Percentiles rank a stretch among this genome's conserved stretches.
Conservation (phyloP, 352 stramenopile species). For the Globisporangium nodosum region DNA sequence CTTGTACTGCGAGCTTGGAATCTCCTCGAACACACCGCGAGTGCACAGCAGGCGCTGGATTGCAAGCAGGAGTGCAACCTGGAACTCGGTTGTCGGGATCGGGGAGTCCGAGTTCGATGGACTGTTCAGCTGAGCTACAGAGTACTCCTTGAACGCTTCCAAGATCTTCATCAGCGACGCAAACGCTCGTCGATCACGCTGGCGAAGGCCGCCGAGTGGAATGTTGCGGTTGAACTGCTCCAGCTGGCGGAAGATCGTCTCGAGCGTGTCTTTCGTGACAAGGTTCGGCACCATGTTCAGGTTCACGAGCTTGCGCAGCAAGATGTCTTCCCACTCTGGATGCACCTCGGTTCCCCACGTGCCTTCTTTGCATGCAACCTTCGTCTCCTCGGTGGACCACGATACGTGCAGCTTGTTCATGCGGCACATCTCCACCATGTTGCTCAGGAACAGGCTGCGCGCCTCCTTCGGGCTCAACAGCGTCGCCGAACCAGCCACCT, state of each 20-base stretch:
- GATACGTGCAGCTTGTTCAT: slow-evolving; percentile 87
- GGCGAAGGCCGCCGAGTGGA: slow-evolving; percentile 57
- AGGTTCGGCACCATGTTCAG: slow-evolving; percentile 79
- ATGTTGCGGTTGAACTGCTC: slow-evolving; percentile 88
- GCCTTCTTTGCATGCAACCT: slow-evolving; percentile 81
- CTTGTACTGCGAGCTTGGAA: slow-evolving; percentile 83
- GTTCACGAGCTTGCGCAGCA: slow-evolving; percentile 75
- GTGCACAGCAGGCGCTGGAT: slow-evolving; percentile 82
- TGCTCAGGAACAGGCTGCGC: slow-evolving; percentile 75
- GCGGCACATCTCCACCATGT: slow-evolving; percentile 85
- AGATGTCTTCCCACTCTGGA: slow-evolving; percentile 78
- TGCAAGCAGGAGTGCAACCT: slow-evolving; percentile 71
- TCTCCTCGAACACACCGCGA: slow-evolving; percentile 79
- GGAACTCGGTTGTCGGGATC: slow-evolving; percentile 76
- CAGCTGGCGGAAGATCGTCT: slow-evolving; percentile 66
- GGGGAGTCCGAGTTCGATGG: slow-evolving; percentile 76
- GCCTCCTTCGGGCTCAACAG: slow-evolving; percentile 73
- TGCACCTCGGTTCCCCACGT: slow-evolving; percentile 79
- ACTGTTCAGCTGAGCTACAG: slow-evolving; percentile 73
- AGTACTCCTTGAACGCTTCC: slow-evolving; percentile 83
- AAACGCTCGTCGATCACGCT: slow-evolving; percentile 73
- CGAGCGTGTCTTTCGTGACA: slow-evolving; percentile 71
- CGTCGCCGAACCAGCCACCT: slow-evolving; percentile 65
- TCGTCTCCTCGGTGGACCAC: slow-evolving; percentile 85
- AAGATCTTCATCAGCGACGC: slow-evolving; percentile 79